These are phyloP conservation scores for Alternaria angustiovoidea DNA, from an alignment of 2,329 filamentous ascomycete species.

Conservation along the genomic window DNA sequence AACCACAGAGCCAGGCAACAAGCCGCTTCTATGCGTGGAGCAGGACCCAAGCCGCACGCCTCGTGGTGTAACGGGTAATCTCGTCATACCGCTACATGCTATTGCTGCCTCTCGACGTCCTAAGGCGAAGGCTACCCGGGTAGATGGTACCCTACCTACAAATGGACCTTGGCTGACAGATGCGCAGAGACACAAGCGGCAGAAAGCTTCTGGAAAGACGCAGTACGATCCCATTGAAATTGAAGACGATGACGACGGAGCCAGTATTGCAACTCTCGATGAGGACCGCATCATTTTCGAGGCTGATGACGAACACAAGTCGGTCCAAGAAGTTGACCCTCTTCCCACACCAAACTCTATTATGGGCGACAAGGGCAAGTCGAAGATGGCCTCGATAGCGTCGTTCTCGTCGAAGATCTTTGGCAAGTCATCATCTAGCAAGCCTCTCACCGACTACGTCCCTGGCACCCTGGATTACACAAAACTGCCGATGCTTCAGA, in stretches of 20 bases:
- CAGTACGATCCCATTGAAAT: constrained; percentile 51
- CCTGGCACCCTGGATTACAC: constrained; percentile 71
- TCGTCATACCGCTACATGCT: constrained; percentile 64
- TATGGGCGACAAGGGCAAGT: constrained; percentile 38
- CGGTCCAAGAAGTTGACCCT: constrained; percentile 18
- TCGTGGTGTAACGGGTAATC: constrained; percentile 48
- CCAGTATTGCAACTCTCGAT: constrained; percentile 59
- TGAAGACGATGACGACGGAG: constrained; percentile 50
- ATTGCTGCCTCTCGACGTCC: constrained; percentile 56
- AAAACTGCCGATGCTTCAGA: constrained; percentile 69
- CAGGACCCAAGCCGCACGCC: constrained; percentile 56
- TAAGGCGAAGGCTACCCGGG: constrained; percentile 25
- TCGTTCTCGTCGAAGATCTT: constrained; percentile 29
- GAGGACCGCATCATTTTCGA: constrained; percentile 58
- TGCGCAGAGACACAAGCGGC: constrained; percentile 33
- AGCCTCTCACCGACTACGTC: constrained; percentile 66
- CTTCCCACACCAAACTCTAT: constrained; percentile 38
- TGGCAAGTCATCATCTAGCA: constrained; percentile 26
- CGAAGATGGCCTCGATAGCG: constrained; percentile 32
- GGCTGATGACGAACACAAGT: constrained; percentile 22
- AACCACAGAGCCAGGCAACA: constrained; percentile 16
- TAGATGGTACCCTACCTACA: constrained; percentile 6
- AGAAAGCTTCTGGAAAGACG: constrained; percentile 38
- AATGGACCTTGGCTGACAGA: constrained; percentile 13
- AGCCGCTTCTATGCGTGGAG: constrained; percentile 40